phyloP scores from a whole-genome alignment of 768 basidiomycete species.

The Leccinum variicolor region DNA sequence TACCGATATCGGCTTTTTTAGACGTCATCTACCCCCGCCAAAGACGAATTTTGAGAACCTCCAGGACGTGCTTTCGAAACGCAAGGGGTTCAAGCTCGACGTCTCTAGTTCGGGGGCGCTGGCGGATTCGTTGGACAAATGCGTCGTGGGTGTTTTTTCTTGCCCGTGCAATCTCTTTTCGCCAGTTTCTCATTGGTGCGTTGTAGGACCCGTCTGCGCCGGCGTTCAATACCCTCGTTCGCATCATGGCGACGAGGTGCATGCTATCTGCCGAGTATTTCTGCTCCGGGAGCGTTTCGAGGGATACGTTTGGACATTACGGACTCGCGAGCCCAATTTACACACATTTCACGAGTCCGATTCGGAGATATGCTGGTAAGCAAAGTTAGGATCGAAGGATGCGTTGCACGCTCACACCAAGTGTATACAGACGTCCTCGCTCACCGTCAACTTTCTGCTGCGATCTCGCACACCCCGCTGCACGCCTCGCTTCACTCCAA shows the following conservation, averaged over 20 bases:
- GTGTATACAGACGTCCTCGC: slow-evolving; percentile 75
- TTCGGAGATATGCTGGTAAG: slow-evolving; percentile 88
- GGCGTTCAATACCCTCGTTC: slow-evolving; percentile 94
- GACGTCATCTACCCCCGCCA: slow-evolving; percentile 67
- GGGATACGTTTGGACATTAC: slow-evolving; percentile 94
- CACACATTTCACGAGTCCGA: slow-evolving; percentile 98
- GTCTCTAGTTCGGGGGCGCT: slow-evolving; percentile 89
- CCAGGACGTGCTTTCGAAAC: slow-evolving; percentile 86
- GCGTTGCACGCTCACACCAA: not conserved
- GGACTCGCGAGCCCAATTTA: slow-evolving; percentile 97
- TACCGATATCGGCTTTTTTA: not conserved
- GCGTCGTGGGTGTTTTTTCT: slow-evolving; percentile 56
- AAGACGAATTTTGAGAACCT: slow-evolving; percentile 92
- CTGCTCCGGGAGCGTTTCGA: slow-evolving; percentile 88
- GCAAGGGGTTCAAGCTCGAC: slow-evolving; percentile 78
- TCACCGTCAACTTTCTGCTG: slow-evolving; percentile 89
- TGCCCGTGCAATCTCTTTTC: not conserved
- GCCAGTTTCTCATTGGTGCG: not conserved
- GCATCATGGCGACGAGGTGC: slow-evolving; percentile 98
- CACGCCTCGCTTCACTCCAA: slow-evolving; percentile 90
- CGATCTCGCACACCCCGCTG: slow-evolving; percentile 79
- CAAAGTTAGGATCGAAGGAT: not conserved
- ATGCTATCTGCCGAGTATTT: slow-evolving; percentile 99
- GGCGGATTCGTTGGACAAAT: slow-evolving; percentile 83
- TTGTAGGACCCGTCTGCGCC: slow-evolving; percentile 75